These are phyloP conservation scores for Peronospora destructor DNA, from an alignment of 352 stramenopile species.

Conservation along the genomic window DNA sequence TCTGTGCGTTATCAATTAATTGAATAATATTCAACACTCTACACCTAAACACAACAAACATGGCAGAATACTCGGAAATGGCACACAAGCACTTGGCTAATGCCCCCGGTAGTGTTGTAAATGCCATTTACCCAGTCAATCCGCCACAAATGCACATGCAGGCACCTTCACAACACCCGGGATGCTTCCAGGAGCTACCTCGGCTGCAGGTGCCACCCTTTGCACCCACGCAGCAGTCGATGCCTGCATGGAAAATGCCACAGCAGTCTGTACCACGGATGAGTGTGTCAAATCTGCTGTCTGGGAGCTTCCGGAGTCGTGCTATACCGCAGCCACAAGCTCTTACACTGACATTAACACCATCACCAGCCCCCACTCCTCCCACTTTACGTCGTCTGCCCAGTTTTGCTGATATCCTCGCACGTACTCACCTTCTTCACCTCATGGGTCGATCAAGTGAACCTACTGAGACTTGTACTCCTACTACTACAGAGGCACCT, in stretches of 20 bases:
- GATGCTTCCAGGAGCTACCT: constrained; percentile 59
- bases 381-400: constrained; percentile 37
- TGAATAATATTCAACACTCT: constrained; percentile 2
- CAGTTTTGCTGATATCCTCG: constrained; percentile 59
- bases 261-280: constrained; percentile 31
- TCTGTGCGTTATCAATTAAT: constrained; percentile 7
- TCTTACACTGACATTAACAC: constrained; percentile 12
- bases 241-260: constrained; percentile 46
- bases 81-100: constrained; percentile 35
- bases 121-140: constrained; percentile 23
- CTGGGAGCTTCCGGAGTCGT: constrained; percentile 31
- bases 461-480: constrained; percentile 14
- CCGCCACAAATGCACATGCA: constrained; percentile 17
- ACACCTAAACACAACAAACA: constrained; percentile 8
- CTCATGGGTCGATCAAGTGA: constrained; percentile 40
- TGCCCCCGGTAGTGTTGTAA: constrained; percentile 18
- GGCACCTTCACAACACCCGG: constrained; percentile 10
- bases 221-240: constrained; percentile 43
- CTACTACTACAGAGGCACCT: constrained; percentile 19
- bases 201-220: constrained; percentile 56
- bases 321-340: constrained; percentile 8
- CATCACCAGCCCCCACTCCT: constrained; percentile 20
- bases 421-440: constrained; percentile 58
- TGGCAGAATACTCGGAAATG: constrained; percentile 31
- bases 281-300: constrained; percentile 52